Evolutionary conservation across 1,284 basidiomycete species (phyloP).

Genomic region (Puccinia triticina): DNA sequence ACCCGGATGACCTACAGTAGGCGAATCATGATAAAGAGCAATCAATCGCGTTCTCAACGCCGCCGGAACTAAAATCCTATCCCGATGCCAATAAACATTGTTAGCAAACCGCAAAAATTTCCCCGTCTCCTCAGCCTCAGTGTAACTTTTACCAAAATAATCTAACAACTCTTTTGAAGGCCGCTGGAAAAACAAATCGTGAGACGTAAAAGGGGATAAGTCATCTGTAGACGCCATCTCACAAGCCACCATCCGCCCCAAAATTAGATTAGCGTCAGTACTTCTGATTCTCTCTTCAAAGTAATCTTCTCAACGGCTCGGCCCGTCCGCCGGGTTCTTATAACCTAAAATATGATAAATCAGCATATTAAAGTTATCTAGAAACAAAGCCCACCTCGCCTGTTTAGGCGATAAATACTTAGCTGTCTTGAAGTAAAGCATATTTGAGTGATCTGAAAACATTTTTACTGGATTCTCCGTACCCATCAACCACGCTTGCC

Average conservation of each 20-base stretch:
- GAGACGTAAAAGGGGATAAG: no score
- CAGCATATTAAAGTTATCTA: neutral
- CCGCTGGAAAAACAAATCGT: neutral
- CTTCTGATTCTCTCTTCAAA: no score
- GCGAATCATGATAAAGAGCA: no score
- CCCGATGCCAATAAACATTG: no score
- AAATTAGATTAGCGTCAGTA: no score
- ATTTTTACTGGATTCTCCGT: conserved; percentile 13
- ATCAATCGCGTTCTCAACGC: no score
- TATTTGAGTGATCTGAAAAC: conserved; percentile 28
- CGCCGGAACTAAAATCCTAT: no score
- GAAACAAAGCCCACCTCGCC: neutral
- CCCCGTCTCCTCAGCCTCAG: neutral
- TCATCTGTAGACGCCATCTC: no score
- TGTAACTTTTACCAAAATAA: neutral
- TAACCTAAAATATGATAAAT: neutral
- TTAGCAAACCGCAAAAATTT: neutral
- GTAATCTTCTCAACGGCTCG: neutral
- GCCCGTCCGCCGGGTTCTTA: conserved; percentile 3
- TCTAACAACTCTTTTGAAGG: neutral
- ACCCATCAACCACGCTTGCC: conserved; percentile 26
- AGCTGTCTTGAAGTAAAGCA: no score
- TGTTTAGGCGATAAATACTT: conserved; percentile 11
- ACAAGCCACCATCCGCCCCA: no score
- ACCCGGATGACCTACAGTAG: no score